Evolutionary conservation across 805 yeast genomes (phyloP), one percentile per base, ranked within the genome.

Genomic region (Schwanniomyces polymorphus): DNA sequence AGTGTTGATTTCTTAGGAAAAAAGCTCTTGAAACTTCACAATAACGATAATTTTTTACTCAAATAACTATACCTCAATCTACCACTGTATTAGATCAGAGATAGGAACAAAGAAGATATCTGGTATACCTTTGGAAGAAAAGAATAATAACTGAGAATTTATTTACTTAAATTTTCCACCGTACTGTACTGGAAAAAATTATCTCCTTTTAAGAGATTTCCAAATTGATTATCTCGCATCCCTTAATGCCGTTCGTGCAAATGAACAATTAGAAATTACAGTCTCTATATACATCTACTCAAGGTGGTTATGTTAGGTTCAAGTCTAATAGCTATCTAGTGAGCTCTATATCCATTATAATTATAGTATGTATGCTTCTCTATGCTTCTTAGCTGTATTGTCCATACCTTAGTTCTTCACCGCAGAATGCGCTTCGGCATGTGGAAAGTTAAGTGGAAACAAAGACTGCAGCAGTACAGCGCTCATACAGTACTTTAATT

Each of bases 371-470:
- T 31, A 31, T 31, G 35, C 35, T 31, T 31, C 35, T 31, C 21
- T 31, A 31, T 31, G 35, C 35, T 31, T 31, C 35, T 31, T 31
- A 31, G 35, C 35, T 31, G 35, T 31, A 31, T 31, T 31, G 35
- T 31, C 35, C 35, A 31, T 14, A 7, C 18, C 35, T 31, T 31
- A 31, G 35, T 31, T 18, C 35, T 31, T 31, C 21, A 31, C 14
- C 35, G 35, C 35, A 31, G 35, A 31, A 31, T 31, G 35, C 35
- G 35, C 35, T 31, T 31, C 35, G 35, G 35, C 35, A 31, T 31
- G 35, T 31, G 35, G 21, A 21, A 31, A 31, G 35, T 31, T 14
- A 18, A 31, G 35, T 31, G 17, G 35, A 31, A 31, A 31, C 35
- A 31, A 31, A 31, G 35, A 31, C 7, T 31, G 35, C 35, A 31